Conservation (phyloP, 1,284 basidiomycete genomes). For the Veloporphyrellus conicus region DNA sequence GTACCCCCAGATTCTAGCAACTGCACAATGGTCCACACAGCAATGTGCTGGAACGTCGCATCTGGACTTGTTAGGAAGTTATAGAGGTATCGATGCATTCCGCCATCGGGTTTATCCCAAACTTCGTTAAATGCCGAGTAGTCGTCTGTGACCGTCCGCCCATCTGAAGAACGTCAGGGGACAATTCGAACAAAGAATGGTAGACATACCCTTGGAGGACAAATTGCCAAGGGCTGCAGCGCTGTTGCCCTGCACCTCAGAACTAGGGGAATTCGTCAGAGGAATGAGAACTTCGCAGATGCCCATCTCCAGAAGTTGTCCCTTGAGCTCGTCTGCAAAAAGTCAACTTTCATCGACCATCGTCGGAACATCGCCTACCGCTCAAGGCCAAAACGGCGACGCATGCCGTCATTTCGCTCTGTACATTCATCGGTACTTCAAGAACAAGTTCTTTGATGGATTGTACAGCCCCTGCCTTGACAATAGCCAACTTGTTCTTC, state of each 20-base stretch:
- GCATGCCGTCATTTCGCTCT: constrained; percentile 99
- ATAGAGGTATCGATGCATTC: constrained; percentile 92
- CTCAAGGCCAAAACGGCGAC: constrained; percentile 92
- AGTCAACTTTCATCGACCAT: constrained; percentile 7
- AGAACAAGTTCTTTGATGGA: constrained; percentile 96
- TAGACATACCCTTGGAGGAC: constrained; percentile 84
- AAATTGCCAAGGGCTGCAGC: constrained; percentile 97
- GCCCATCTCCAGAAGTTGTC: constrained; percentile 94
- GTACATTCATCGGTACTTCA: constrained; percentile 93
- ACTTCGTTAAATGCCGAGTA: constrained; percentile 97
- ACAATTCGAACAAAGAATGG: neutral
- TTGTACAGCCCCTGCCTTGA: constrained; percentile 97
- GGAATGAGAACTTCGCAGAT: constrained; percentile 98
- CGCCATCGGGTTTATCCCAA: constrained; percentile 97
- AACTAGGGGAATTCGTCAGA: constrained; percentile 90
- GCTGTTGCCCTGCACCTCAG: constrained; percentile 98
- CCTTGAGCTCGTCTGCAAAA: constrained; percentile 83
- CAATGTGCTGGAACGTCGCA: constrained; percentile 99
- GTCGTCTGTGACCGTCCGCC: constrained; percentile 80
- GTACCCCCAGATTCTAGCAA: constrained; percentile 87
- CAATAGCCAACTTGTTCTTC: constrained; percentile 98
- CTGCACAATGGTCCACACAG: constrained; percentile 98
- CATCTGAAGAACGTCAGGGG: constrained; percentile 45
- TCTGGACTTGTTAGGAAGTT: constrained; percentile 93
- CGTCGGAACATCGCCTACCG: constrained; percentile 48